A percentile compares a stretch with the other conserved stretches of the same genome.
phyloP scores from a whole-genome alignment of 192 early-diverging fungal genomes.

The Helicostylum pulchrum region DNA sequence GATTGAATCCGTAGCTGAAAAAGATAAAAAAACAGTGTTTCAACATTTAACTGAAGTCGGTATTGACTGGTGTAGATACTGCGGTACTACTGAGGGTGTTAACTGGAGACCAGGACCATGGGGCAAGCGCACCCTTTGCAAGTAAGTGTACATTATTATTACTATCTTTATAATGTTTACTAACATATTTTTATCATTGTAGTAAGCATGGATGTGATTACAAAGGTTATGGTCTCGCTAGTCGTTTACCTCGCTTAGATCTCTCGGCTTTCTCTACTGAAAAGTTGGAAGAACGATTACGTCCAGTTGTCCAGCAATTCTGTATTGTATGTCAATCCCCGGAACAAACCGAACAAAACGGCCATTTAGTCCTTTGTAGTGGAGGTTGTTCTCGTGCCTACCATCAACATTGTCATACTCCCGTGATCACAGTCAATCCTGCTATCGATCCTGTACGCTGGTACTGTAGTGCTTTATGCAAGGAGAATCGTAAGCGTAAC shows the following conservation, averaged over 20 bases:
- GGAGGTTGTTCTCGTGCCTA: slow-evolving; percentile 26
- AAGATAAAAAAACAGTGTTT: slow-evolving; percentile 10
- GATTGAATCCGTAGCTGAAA: neutral
- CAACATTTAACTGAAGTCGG: slow-evolving; percentile 16
- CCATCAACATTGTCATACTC: slow-evolving; percentile 14
- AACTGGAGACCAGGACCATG: slow-evolving; percentile 91
- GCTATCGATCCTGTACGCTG: slow-evolving; percentile 12
- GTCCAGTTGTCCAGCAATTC: slow-evolving; percentile 24
- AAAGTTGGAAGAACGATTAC: slow-evolving; percentile 15
- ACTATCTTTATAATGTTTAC: neutral
- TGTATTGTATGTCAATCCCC: slow-evolving; percentile 21
- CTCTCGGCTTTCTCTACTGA: slow-evolving; percentile 23
- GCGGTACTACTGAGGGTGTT: slow-evolving; percentile 81
- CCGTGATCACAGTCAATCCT: slow-evolving; percentile 1
- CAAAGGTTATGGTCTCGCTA: slow-evolving; percentile 26
- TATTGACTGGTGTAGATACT: slow-evolving; percentile 87
- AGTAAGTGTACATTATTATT: slow-evolving; percentile 49
- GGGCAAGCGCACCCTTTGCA: slow-evolving; percentile 92
- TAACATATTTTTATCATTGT: slow-evolving; percentile 1
- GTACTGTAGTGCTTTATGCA: slow-evolving; percentile 18
- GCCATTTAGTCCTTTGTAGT: slow-evolving; percentile 11
- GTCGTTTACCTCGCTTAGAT: slow-evolving; percentile 23
- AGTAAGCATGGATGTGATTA: slow-evolving; percentile 34
- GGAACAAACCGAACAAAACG: neutral
- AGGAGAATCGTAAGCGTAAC: slow-evolving; percentile 20